These are phyloP conservation scores for Neocatenulostroma microsporum DNA, from an alignment of 2,329 filamentous ascomycete genomes.

Conservation along the genomic window DNA sequence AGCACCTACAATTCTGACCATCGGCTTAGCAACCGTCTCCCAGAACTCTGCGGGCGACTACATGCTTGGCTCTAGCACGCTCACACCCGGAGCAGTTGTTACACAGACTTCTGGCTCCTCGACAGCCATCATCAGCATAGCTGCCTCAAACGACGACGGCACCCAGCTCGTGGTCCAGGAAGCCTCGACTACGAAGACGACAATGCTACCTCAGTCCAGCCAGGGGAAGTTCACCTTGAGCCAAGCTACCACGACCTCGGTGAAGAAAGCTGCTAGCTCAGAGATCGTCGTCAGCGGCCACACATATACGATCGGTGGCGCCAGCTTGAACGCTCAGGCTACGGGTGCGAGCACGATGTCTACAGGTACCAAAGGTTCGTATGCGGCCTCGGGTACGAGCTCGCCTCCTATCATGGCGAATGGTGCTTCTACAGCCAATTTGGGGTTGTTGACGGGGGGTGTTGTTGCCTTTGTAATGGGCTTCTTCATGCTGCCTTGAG, in stretches of 20 bases:
- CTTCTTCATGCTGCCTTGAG: neutral
- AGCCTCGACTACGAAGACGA: conserved; percentile 4
- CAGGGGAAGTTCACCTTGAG: conserved; percentile 1
- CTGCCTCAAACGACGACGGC: conserved; percentile 6
- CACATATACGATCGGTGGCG: conserved; percentile 6
- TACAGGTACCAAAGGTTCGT: neutral
- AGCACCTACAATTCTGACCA: conserved; percentile 3
- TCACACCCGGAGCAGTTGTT: conserved; percentile 7
- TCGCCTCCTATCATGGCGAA: neutral
- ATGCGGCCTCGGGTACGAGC: neutral
- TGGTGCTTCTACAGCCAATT: neutral
- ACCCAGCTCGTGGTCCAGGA: conserved; percentile 9
- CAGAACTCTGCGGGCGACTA: conserved; percentile 12
- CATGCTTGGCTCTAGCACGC: conserved; percentile 11
- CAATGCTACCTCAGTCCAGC: conserved; percentile 1
- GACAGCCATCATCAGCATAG: conserved; percentile 10
- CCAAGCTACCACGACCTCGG: neutral
- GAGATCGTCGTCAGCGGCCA: conserved; percentile 8
- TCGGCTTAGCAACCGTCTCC: conserved; percentile 7
- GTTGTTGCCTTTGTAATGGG: neutral
- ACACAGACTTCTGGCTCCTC: conserved; percentile 6
- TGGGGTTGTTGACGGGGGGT: neutral
- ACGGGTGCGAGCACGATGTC: conserved; percentile 1
- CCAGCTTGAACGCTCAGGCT: conserved; percentile 7
- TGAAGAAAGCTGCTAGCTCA: conserved; percentile 1